A percentile compares a stretch with the other conserved stretches of the same genome.
Evolutionary conservation across 2,329 filamentous ascomycete genomes (phyloP).

Genomic region (Dissoconium aciculare): DNA sequence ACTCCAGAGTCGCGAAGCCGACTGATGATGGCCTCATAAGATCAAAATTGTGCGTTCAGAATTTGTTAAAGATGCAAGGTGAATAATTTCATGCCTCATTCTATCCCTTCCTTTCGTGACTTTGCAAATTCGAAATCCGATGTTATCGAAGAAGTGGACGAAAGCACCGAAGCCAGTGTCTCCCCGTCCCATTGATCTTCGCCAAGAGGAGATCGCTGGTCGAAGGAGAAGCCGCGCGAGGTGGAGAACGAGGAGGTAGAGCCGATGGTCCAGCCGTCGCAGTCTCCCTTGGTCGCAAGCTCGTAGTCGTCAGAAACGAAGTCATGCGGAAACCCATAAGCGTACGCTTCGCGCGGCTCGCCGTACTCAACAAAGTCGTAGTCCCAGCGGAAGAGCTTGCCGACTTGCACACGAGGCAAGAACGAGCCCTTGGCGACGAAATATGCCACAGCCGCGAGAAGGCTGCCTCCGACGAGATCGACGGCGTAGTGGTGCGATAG

Average conservation of each 20-base stretch:
- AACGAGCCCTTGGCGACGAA: conserved; percentile 69
- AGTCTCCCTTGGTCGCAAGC: conserved; percentile 40
- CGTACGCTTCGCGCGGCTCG: conserved; percentile 38
- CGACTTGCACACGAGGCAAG: conserved; percentile 64
- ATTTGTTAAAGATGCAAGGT: too few species aligned
- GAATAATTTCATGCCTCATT: too few species aligned
- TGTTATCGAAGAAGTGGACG: not conserved
- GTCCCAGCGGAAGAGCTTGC: conserved; percentile 83
- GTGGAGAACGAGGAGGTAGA: conserved; percentile 64
- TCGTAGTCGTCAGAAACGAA: conserved; percentile 36
- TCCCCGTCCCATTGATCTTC: conserved; percentile 45
- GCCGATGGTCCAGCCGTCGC: conserved; percentile 80
- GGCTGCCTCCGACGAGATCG: conserved; percentile 72
- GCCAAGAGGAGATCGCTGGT: conserved; percentile 35
- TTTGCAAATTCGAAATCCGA: too few species aligned
- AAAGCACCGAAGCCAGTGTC: conserved; percentile 30
- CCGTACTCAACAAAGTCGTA: conserved; percentile 88
- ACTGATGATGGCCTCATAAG: too few species aligned
- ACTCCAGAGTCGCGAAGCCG: too few species aligned
- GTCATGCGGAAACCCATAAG: conserved; percentile 40
- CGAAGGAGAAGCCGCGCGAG: conserved; percentile 42
- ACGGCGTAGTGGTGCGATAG: conserved; percentile 94
- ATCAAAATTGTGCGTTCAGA: too few species aligned
- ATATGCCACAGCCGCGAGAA: conserved; percentile 50
- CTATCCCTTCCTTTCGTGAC: too few species aligned